Evolutionary conservation across 768 basidiomycete genomes (phyloP), one percentile per base, ranked within the genome.

Genomic region (Exidia glandulosa): DNA sequence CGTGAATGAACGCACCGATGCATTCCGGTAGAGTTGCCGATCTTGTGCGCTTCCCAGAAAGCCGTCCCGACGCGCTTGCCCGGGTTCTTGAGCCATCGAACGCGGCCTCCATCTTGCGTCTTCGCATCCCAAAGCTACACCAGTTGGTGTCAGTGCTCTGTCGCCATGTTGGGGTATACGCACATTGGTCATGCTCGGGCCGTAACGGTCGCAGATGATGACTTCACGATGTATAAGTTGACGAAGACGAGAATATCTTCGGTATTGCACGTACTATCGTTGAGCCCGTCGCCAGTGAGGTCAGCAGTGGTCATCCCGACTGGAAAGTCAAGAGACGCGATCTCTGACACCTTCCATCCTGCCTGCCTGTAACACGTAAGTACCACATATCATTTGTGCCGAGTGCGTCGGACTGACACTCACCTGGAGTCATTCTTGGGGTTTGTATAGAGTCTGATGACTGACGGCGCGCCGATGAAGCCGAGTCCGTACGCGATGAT

Each of bases 401-500:
- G 31, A 30, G 31, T 14, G 31, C 13, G 16, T 23, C 12, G 56
- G 12, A 32, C 13, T 23, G 7, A 12, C 19, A 29, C 19, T 14
- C 13, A 23, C 10, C 56, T 57, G 7, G 13, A 12, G 14, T 29
- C 31, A 25, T 34, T 29, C 12, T 25, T 34, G 2, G 60, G 55
- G 33, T 63, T 64, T 3, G 54, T 19, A 45, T 47, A 63, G 32
- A 64, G 61, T 10, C 57, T 64, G 57, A 64, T 61, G 3, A 37
- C 31, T 12, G 29, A 19, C 13, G 16, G 29, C 13, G 19, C 12
- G 25, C 31, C 56, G 13, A 10, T 52, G 9, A 59, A 54, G 27
- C 66, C 65, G n/a, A 67, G 62, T 2, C 66, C 65, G 58, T 64
- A 66, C 2, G 58, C 66, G 52, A 67, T 54, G 52, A 67, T 54